Evolutionary conservation across 2,329 filamentous ascomycete species (phyloP).

Genomic region (Neofusicoccum sp.): DNA sequence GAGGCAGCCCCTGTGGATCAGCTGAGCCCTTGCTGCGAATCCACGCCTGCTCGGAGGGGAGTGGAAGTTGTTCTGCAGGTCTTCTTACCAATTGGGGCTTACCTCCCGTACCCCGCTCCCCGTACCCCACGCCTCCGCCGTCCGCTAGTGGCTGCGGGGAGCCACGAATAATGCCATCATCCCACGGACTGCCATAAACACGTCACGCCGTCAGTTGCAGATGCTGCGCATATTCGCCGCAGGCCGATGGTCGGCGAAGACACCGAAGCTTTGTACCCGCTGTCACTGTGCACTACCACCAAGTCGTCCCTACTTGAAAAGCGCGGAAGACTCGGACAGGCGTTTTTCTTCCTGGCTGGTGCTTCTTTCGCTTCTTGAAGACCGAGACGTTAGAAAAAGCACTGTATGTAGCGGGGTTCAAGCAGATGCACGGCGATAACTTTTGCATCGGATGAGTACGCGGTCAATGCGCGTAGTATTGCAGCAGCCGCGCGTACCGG

Average conservation of each 20-base stretch:
- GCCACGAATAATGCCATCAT: constrained; percentile 3
- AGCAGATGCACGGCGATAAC: too few species aligned
- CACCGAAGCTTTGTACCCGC: not conserved
- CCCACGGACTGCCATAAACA: constrained; percentile 8
- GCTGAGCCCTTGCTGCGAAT: constrained; percentile 22
- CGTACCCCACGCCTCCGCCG: constrained; percentile 6
- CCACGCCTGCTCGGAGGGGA: not conserved
- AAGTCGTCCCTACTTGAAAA: not conserved
- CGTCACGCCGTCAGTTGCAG: constrained; percentile 4
- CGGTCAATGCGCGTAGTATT: too few species aligned
- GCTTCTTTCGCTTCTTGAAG: too few species aligned
- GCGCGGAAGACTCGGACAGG: too few species aligned
- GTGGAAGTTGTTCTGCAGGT: not conserved
- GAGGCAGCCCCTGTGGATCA: constrained; percentile 24
- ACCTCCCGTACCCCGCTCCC: constrained; percentile 3
- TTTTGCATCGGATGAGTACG: too few species aligned
- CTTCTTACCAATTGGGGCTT: not conserved
- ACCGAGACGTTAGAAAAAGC: too few species aligned
- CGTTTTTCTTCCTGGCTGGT: too few species aligned
- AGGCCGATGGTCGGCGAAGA: too few species aligned
- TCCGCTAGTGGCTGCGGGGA: not conserved
- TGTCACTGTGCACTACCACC: not conserved
- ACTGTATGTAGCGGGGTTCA: too few species aligned
- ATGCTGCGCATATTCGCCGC: not conserved
- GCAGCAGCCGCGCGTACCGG: too few species aligned